Conservation (phyloP, 2,329 filamentous ascomycete species). For the Fusarium equiseti region DNA sequence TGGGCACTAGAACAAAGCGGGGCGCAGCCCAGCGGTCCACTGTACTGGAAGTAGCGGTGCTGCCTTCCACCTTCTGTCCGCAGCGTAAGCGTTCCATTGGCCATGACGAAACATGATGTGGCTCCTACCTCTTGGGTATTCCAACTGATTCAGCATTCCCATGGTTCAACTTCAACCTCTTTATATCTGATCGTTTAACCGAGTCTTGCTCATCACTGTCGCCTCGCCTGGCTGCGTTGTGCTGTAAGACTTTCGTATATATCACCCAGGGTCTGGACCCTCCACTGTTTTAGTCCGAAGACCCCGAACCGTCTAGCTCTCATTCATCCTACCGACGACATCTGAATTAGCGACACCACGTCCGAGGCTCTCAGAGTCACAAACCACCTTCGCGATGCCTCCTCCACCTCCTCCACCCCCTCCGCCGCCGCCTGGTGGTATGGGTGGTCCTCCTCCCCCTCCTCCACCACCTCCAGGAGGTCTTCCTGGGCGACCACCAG, state of each 20-base stretch:
- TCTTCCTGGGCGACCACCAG: conserved; percentile 68
- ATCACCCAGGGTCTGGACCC: conserved; percentile 16
- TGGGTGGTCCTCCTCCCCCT: conserved; percentile 11
- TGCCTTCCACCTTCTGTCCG: conserved; percentile 41
- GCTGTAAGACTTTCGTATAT: conserved; percentile 10
- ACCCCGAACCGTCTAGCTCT: conserved; percentile 17
- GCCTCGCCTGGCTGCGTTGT: conserved; percentile 1
- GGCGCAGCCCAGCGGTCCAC: conserved; percentile 33
- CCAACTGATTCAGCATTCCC: conserved; percentile 27
- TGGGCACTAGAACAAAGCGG: conserved; percentile 38
- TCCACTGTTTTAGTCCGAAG: conserved; percentile 29
- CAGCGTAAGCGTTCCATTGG: conserved; percentile 42
- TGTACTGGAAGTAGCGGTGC: conserved; percentile 37
- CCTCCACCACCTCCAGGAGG: conserved; percentile 55
- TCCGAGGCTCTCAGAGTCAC: not conserved
- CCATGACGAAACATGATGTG: conserved; percentile 47
- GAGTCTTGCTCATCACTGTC: conserved; percentile 2
- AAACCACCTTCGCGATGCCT: conserved; percentile 49
- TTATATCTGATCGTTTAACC: conserved; percentile 6
- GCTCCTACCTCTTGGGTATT: conserved; percentile 33
- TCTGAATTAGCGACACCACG: conserved; percentile 24
- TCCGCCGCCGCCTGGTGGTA: conserved; percentile 70
- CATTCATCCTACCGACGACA: conserved; percentile 30
- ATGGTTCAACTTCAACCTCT: conserved; percentile 25
- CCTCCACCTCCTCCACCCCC: conserved; percentile 78